Base-by-base conservation (phyloP, 805 yeast genomes). In the Saturnispora bothae region DNA sequence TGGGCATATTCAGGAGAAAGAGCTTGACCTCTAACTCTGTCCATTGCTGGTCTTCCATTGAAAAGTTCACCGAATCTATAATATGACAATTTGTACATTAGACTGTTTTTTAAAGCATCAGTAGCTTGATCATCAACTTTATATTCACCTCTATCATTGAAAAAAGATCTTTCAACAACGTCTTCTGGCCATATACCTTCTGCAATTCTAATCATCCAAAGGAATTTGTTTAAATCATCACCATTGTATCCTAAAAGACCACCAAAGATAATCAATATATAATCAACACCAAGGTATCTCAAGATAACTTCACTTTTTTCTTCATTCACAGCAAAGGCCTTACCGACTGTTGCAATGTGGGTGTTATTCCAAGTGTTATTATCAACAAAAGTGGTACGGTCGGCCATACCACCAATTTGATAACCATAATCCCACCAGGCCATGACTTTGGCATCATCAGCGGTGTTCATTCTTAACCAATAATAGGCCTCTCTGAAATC, bases 381-480 rank as follows among this genome's bases (percentile, higher is more conserved):
- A 61, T 92, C 99, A 28, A 94, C 99, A 50, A 92, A 69, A 5
- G 99, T 92, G 47, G 97, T 89, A 56, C 99, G 76, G 63, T 92
- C 98, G 33, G 98, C 98, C 97, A 92, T 92, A 46, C 99, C 99
- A 51, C 98, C 98, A 53, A 92, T 92, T 67, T 92, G 99, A 63
- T 92, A 92, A 39, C 99, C 99, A 56, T 94, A 94, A 67, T 94
- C 98, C 99, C 99, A 92, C 98, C 99, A 92, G 9, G 96, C 80
- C 81, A 94, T 85, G 44, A 92, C 82, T 60, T 83, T 88, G 26
- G 96, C 83, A 57, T 92, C 97, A 58, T 92, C 96, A 3, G 83
- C 77, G 1, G 98, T 92, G 65, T 92, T 92, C 95, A 89, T 88
- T 55, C 98, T 78, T 51, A 92, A 68, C 98, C 98, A 92, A 60